Conservation (phyloP, 1,284 basidiomycete genomes). For the Moesziomyces globuligerus region DNA sequence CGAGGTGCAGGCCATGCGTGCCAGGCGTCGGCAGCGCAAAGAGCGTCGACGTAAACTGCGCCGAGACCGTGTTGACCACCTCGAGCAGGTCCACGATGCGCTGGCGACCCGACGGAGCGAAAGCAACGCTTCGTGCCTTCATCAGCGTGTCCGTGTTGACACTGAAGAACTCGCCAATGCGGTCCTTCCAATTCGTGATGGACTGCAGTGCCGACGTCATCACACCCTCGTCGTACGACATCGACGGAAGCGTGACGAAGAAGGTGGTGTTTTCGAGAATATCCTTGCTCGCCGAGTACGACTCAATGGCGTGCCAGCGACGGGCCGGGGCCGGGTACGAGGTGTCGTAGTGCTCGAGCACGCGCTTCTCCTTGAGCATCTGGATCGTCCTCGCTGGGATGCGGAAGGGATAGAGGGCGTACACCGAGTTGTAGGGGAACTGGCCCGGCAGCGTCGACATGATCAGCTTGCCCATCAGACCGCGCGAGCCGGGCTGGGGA, state of each 20-base stretch:
- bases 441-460: conserved; percentile 46
- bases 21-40: conserved; percentile 42
- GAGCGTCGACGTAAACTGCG: conserved; percentile 38
- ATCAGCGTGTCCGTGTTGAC: conserved; percentile 19
- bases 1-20: conserved; percentile 29
- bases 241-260: conserved; percentile 33
- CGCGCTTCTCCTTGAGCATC: conserved; percentile 75
- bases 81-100: conserved; percentile 43
- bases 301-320: conserved; percentile 36
- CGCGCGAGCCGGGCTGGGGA: conserved; percentile 37
- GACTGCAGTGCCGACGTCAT: conserved; percentile 39
- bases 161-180: conserved; percentile 31
- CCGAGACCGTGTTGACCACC: conserved; percentile 40
- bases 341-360: conserved; percentile 71
- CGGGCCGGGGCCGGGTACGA: conserved; percentile 30
- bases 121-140: conserved; percentile 21
- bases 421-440: conserved; percentile 46
- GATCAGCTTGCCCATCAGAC: conserved; percentile 48
- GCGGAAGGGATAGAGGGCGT: conserved; percentile 74
- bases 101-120: conserved; percentile 15
- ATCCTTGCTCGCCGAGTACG: conserved; percentile 40
- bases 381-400: conserved; percentile 70
- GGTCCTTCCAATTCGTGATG: conserved; percentile 35
- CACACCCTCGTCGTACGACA: conserved; percentile 35
- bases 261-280: conserved; percentile 35